These are phyloP conservation scores for Plenodomus tracheiphilus DNA, from an alignment of 2,329 filamentous ascomycete genomes.

Conservation along the genomic window DNA sequence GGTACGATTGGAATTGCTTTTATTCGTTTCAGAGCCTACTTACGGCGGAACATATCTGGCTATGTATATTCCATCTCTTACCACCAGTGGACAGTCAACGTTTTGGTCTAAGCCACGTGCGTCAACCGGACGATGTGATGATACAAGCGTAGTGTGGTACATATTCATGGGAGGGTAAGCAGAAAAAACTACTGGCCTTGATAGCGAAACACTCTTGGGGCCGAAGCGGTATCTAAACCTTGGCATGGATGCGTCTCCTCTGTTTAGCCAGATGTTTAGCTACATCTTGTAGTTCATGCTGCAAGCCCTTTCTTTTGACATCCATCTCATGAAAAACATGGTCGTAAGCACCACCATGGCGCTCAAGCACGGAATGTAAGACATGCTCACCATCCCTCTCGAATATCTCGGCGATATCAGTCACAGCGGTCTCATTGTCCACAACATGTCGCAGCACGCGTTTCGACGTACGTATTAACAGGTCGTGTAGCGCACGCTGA, in stretches of 20 bases:
- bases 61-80: no score
- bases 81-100: no score
- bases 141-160: no score
- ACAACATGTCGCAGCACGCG: conserved; percentile 51
- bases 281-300: conserved; percentile 17
- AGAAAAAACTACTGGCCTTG: no score
- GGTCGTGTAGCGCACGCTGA: conserved; percentile 45
- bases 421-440: conserved; percentile 51
- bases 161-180: no score
- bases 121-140: background rate
- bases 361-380: conserved; percentile 47
- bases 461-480: conserved; percentile 47
- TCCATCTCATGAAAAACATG: conserved; percentile 23
- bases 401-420: conserved; percentile 50
- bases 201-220: background rate
- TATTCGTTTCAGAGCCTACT: background rate
- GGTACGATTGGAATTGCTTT: background rate
- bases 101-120: background rate
- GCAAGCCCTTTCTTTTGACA: conserved; percentile 26
- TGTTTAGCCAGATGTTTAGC: conserved; percentile 11
- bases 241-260: conserved; percentile 5
- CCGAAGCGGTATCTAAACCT: background rate
- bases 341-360: conserved; percentile 46
- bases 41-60: background rate
- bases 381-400: conserved; percentile 49